These are phyloP conservation scores for Saxophila tyrrhenica DNA, from an alignment of 495 filamentous ascomycete genomes.

Conservation along the genomic window DNA sequence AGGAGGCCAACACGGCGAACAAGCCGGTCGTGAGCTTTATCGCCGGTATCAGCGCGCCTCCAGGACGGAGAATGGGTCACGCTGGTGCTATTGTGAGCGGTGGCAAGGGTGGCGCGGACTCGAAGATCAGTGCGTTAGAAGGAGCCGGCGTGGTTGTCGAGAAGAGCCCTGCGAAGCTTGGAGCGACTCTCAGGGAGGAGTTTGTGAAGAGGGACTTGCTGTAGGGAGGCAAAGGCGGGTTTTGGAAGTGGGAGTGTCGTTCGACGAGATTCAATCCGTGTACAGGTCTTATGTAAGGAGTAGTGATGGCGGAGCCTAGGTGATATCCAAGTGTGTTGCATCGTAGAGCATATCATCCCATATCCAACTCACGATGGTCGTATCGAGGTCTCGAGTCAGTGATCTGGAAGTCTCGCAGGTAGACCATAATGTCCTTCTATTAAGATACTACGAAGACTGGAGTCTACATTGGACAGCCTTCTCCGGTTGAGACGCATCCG, in stretches of 20 bases:
- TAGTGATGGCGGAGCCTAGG: background rate
- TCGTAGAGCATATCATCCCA: too few species aligned
- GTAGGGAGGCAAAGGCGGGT: conserved; percentile 31
- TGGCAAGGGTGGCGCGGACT: conserved; percentile 93
- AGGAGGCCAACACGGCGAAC: conserved; percentile 75
- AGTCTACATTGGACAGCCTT: too few species aligned
- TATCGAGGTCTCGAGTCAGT: too few species aligned
- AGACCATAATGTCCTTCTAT: too few species aligned
- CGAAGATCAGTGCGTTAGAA: conserved; percentile 92
- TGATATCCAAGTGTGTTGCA: background rate
- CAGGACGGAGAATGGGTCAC: conserved; percentile 95
- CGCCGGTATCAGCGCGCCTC: conserved; percentile 92
- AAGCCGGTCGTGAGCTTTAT: conserved; percentile 98
- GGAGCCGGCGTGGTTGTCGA: conserved; percentile 90
- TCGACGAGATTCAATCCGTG: background rate
- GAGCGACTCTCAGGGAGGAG: conserved; percentile 84
- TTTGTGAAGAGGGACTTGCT: conserved; percentile 94
- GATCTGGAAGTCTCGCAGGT: too few species aligned
- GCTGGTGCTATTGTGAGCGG: conserved; percentile 95
- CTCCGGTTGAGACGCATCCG: too few species aligned
- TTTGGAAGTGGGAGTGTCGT: background rate
- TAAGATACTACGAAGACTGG: too few species aligned
- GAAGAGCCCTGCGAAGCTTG: conserved; percentile 80
- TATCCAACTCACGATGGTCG: too few species aligned
- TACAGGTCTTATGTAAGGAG: background rate